These are phyloP conservation scores for Tylopilus felleus DNA, from an alignment of 768 basidiomycete species.

Conservation along the genomic window DNA sequence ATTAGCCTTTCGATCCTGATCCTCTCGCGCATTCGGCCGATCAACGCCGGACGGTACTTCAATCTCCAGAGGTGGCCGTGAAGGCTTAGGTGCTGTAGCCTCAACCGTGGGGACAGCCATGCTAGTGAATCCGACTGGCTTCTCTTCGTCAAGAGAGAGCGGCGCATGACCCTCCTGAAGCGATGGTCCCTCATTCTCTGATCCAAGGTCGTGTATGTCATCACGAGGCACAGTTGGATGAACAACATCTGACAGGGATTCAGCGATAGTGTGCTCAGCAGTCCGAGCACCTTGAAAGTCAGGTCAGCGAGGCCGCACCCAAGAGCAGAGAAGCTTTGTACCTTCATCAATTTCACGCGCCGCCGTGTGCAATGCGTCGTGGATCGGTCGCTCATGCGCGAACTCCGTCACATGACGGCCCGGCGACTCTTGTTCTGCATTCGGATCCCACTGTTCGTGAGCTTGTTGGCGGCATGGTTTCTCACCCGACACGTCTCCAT, in stretches of 20 bases:
- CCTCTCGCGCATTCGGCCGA: conserved; percentile 22
- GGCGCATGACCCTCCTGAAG: conserved; percentile 52
- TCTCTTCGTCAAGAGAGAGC: conserved; percentile 47
- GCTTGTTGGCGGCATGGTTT: conserved; percentile 43
- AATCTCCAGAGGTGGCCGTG: conserved; percentile 35
- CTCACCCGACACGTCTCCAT: conserved; percentile 62
- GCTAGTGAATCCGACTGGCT: conserved; percentile 56
- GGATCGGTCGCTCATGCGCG: conserved; percentile 34
- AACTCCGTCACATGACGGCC: conserved; percentile 42
- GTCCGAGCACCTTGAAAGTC: conserved; percentile 38
- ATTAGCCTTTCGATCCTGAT: not conserved
- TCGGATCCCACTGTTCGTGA: conserved; percentile 70
- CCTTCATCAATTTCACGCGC: conserved; percentile 49
- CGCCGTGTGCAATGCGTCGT: conserved; percentile 35
- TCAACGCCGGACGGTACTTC: conserved; percentile 28
- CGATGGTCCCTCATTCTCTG: conserved; percentile 29
- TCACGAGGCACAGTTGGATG: conserved; percentile 29
- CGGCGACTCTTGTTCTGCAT: conserved; percentile 57
- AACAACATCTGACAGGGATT: conserved; percentile 34
- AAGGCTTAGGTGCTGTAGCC: conserved; percentile 55
- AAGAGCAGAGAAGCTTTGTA: conserved; percentile 21
- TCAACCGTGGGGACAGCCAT: conserved; percentile 67
- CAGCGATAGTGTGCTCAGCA: conserved; percentile 37
- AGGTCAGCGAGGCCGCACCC: conserved; percentile 1
- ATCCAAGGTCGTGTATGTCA: not conserved